A percentile compares a stretch with the other conserved stretches of the same genome.
Conservation (phyloP, 2,329 filamentous ascomycete species). For the Basipetospora chlamydospora region DNA sequence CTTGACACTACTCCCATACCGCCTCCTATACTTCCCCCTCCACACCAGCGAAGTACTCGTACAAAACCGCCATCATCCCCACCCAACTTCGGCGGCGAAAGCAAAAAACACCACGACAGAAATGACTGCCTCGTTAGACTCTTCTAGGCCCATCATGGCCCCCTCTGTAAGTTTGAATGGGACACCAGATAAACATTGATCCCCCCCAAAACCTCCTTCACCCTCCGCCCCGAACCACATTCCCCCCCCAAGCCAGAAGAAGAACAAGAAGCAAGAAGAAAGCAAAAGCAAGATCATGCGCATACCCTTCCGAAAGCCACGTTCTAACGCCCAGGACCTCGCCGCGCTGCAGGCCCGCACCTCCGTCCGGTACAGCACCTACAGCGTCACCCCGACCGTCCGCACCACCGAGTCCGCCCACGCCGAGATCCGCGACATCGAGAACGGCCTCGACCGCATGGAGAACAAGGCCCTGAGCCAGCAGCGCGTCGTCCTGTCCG, state of each 20-base stretch:
- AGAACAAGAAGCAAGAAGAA: too few relatives aligned
- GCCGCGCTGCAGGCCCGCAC: slow-evolving; percentile 27
- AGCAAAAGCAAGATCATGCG: too few relatives aligned
- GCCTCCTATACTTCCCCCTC: too few relatives aligned
- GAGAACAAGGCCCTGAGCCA: slow-evolving; percentile 74
- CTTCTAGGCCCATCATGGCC: slow-evolving; percentile 47
- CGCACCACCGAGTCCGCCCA: slow-evolving; percentile 38
- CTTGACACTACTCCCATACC: too few relatives aligned
- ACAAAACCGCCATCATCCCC: too few relatives aligned
- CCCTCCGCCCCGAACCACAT: slow-evolving; percentile 4
- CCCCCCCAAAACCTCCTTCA: slow-evolving; percentile 4
- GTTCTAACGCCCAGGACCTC: too few relatives aligned
- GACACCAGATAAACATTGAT: slow-evolving; percentile 8
- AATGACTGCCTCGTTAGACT: slow-evolving; percentile 47
- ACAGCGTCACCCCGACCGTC: slow-evolving; percentile 44
- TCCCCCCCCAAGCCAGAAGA: too few relatives aligned
- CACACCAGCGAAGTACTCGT: too few relatives aligned
- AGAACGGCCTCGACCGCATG: slow-evolving; percentile 69
- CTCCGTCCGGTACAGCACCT: slow-evolving; percentile 44
- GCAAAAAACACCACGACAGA: slow-evolving; percentile 8
- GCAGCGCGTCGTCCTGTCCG: slow-evolving; percentile 65
- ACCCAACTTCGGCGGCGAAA: not conserved
- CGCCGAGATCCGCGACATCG: slow-evolving; percentile 53
- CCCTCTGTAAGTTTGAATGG: slow-evolving; percentile 36
- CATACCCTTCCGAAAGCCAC: slow-evolving; percentile 5